Evolutionary conservation across 2,329 filamentous ascomycete genomes (phyloP).

Genomic region (Lomentospora prolificans): DNA sequence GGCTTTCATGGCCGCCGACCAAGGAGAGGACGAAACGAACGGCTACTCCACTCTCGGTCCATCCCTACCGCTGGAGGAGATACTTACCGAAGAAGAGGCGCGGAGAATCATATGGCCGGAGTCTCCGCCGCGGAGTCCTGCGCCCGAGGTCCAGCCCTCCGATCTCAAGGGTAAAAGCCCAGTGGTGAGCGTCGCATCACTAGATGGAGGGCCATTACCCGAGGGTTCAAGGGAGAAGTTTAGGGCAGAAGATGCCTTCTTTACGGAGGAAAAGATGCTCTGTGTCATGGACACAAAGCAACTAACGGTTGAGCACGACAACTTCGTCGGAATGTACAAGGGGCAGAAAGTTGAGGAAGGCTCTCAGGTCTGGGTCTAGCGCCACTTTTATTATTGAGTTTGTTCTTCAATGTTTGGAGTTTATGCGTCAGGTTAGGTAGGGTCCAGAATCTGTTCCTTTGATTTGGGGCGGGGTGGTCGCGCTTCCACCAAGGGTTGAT

Average conservation of each 20-base stretch:
- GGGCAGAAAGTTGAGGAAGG: not conserved
- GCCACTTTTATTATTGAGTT: not conserved
- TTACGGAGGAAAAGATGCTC: slow-evolving; percentile 18
- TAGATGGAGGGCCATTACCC: not conserved
- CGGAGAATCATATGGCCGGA: slow-evolving; percentile 5
- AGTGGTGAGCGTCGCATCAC: not conserved
- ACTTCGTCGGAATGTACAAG: slow-evolving; percentile 6
- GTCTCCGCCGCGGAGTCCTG: not conserved
- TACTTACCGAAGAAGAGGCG: slow-evolving; percentile 6
- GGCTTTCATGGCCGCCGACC: not conserved
- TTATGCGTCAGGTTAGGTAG: too few relatives aligned
- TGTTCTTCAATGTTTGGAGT: not conserved
- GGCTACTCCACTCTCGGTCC: slow-evolving; percentile 16
- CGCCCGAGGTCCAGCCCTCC: not conserved
- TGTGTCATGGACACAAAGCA: slow-evolving; percentile 15
- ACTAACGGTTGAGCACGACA: slow-evolving; percentile 9
- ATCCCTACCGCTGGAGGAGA: slow-evolving; percentile 7
- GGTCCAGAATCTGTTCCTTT: too few relatives aligned
- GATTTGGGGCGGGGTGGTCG: not conserved
- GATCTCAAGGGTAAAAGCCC: not conserved
- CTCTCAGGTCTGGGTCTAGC: not conserved
- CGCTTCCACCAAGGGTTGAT: not conserved
- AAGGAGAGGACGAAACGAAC: slow-evolving; percentile 6
- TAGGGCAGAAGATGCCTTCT: slow-evolving; percentile 15
- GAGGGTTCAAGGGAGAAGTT: slow-evolving; percentile 18